phyloP scores from a whole-genome alignment of 345 rosid genomes.

The Noccaea bulbosa region DNA sequence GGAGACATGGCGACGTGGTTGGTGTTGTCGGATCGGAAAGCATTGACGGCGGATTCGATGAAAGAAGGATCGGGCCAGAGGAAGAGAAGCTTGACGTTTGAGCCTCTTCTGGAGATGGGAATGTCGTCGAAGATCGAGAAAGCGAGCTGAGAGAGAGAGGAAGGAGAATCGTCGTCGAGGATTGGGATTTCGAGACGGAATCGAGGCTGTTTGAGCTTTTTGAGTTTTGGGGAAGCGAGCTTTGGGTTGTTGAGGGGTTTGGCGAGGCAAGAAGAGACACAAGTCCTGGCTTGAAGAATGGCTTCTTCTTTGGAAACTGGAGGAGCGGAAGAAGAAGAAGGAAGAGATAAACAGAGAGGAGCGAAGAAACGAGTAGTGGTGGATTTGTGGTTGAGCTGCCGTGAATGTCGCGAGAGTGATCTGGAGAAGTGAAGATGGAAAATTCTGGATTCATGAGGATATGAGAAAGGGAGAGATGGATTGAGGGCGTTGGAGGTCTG shows the following conservation, averaged over 20 bases:
- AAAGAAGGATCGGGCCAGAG: constrained; percentile 56
- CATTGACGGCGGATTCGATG: constrained; percentile 46
- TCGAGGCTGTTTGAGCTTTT: constrained; percentile 74
- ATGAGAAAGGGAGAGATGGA: neutral
- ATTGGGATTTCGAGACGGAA: constrained; percentile 76
- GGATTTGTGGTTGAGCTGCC: constrained; percentile 30
- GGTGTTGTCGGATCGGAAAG: constrained; percentile 48
- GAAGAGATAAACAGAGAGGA: constrained; percentile 45
- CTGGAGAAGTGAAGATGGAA: constrained; percentile 26
- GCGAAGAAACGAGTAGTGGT: constrained; percentile 32
- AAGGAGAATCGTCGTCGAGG: constrained; percentile 64
- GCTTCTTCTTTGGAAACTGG: constrained; percentile 82
- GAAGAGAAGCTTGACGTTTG: constrained; percentile 52
- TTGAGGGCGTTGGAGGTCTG: constrained; percentile 19
- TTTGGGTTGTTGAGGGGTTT: constrained; percentile 83
- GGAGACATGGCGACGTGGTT: constrained; percentile 52
- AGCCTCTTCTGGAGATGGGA: constrained; percentile 62
- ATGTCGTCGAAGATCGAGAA: constrained; percentile 58
- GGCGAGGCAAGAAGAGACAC: constrained; percentile 64
- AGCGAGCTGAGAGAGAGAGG: constrained; percentile 63
- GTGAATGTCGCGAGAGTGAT: constrained; percentile 27
- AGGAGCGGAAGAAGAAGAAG: constrained; percentile 61
- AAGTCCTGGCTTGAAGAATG: constrained; percentile 75
- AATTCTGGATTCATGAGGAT: constrained; percentile 10
- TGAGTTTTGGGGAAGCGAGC: constrained; percentile 63